Evolutionary conservation across 805 yeast genomes (phyloP), one percentile per base, ranked within the genome.

Genomic region (Zygotorulaspora chibaensis): DNA sequence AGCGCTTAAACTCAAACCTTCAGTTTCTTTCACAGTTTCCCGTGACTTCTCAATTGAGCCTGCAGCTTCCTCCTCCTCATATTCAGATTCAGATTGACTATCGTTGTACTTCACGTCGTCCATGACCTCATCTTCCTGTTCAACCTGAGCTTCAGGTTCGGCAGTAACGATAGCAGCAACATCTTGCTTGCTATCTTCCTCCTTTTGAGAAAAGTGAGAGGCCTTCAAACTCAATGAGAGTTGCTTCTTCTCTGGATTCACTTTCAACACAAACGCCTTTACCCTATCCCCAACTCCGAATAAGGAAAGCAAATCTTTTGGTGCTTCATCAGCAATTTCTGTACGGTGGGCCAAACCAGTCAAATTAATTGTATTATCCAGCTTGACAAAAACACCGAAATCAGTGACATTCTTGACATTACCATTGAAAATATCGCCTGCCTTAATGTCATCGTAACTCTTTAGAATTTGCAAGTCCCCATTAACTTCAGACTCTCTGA

Each of bases 171-270:
- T 67, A 9, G 52, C 59, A n/a, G 35, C 56, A 7, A 38, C 56
- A 27, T 53, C 53, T 37, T 48, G 40, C 44, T 25, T 53, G 29
- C 60, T 70, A 11, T 58, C 66, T 16, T 59, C 71, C n/a, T 56
- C 70, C 12, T 55, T 65, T 6, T 61, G 68, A 25, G 61, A 63
- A 64, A 91, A 93, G 67, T 84, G 88, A 2, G 96, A 86, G 2
- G 97, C 97, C 71, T 89, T 91, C 90, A 91, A 83, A 52, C 98
- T 96, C 50, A 91, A 75, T 0, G 96, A 82, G 16, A 91, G 61
- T 61, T 85, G 90, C 50, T 82, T 83, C 72, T 84, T 88, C 9
- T 72, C 79, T 1, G 55, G 45, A 57, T 85, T 82, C 27, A 83
- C 71, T 26, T 72, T 76, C 55, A 90, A 71, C 31, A 91, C 74